Conservation (phyloP, 192 early-diverging fungal species). For the Coemansia sp. region DNA sequence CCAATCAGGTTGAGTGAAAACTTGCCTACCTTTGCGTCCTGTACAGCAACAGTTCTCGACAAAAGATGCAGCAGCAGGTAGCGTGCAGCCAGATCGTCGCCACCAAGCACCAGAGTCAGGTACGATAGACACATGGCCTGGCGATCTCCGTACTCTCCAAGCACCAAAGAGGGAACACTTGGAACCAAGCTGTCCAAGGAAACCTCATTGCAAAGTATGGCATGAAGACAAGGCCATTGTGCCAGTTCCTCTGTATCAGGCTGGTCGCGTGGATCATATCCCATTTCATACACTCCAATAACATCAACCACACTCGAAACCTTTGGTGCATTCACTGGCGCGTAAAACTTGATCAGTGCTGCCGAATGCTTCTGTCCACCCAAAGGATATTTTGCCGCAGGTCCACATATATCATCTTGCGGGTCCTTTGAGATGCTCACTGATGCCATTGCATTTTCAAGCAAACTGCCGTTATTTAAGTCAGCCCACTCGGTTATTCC, state of each 20-base stretch:
- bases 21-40: slow-evolving; percentile 62
- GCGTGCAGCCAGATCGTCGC: slow-evolving; percentile 64
- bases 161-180: neutral
- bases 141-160: slow-evolving; percentile 10
- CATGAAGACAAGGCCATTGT: slow-evolving; percentile 46
- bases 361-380: slow-evolving; percentile 53
- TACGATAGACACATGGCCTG: slow-evolving; percentile 38
- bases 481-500: slow-evolving; percentile 62
- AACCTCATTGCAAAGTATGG: slow-evolving; percentile 25
- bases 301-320: slow-evolving; percentile 65
- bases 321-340: slow-evolving; percentile 47
- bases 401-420: neutral
- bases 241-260: neutral
- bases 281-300: slow-evolving; percentile 56
- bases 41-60: slow-evolving; percentile 47
- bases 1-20: slow-evolving; percentile 65
- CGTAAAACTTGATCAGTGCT: slow-evolving; percentile 64
- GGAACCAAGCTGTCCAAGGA: slow-evolving; percentile 8
- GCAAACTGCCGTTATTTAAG: neutral
- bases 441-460: slow-evolving; percentile 37
- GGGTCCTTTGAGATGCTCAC: slow-evolving; percentile 8
- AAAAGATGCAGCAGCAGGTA: slow-evolving; percentile 66
- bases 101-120: slow-evolving; percentile 57
- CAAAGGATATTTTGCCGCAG: slow-evolving; percentile 59
- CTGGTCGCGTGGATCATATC: slow-evolving; percentile 16